Percentiles rank a stretch among this genome's conserved stretches.
phyloP scores from a whole-genome alignment of 2,329 filamentous ascomycete genomes.

The Rhexocercosporidium sp. region DNA sequence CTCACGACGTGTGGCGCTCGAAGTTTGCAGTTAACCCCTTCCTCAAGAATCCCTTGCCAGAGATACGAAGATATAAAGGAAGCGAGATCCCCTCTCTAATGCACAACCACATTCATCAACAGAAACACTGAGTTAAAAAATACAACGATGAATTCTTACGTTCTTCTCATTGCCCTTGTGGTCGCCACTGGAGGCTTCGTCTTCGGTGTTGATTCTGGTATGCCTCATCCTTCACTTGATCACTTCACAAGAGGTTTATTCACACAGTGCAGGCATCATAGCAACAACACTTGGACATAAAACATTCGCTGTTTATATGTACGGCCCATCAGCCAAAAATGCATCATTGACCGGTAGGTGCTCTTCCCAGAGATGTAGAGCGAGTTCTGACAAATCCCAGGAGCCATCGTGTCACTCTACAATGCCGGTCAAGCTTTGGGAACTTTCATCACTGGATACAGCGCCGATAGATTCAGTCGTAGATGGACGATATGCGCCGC shows the following conservation, averaged over 20 bases:
- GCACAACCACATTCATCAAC: background rate
- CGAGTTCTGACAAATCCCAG: constrained; percentile 21
- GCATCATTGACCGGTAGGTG: constrained; percentile 10
- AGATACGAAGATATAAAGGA: constrained; percentile 8
- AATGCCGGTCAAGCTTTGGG: constrained; percentile 44
- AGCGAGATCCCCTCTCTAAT: background rate
- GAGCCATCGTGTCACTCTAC: constrained; percentile 44
- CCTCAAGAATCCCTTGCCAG: background rate
- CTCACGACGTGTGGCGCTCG: constrained; percentile 3
- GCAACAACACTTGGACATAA: constrained; percentile 44
- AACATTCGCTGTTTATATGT: constrained; percentile 43
- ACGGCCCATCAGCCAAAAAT: constrained; percentile 36
- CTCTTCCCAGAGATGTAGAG: background rate
- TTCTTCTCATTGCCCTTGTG: constrained; percentile 32
- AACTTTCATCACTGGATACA: constrained; percentile 41
- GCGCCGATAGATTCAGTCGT: constrained; percentile 44
- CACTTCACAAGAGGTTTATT: background rate
- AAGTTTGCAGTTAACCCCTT: background rate
- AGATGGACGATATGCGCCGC: constrained; percentile 38
- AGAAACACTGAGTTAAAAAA: background rate
- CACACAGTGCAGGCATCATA: constrained; percentile 37
- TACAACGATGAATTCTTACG: constrained; percentile 27
- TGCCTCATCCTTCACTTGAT: background rate
- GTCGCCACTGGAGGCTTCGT: constrained; percentile 36
- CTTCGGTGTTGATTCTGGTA: constrained; percentile 30